phyloP scores from a whole-genome alignment of 306 rosid genomes.

The Arachis stenosperma region DNA sequence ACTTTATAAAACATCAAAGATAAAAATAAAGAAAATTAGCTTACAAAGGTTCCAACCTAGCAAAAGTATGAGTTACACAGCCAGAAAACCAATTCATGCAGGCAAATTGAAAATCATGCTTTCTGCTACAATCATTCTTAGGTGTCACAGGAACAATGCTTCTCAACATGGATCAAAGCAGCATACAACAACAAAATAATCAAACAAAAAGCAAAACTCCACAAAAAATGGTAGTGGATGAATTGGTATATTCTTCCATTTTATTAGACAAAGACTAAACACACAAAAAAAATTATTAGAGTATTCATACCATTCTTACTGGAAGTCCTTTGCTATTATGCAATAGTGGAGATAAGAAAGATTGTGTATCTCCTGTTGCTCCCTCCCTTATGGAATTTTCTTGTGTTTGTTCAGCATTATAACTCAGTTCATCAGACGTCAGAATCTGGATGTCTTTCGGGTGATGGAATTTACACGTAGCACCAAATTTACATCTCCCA shows the following conservation, averaged over 20 bases:
- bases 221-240: not conserved
- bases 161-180: slow-evolving; percentile 30
- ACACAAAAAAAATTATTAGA: slow-evolving; percentile 17
- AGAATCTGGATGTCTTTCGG: slow-evolving; percentile 80
- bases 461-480: slow-evolving; percentile 88
- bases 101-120: slow-evolving; percentile 7
- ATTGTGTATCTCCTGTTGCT: slow-evolving; percentile 48
- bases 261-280: slow-evolving; percentile 23
- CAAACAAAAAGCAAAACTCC: not conserved
- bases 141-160: not conserved
- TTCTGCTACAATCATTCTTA: slow-evolving; percentile 18
- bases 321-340: slow-evolving; percentile 97
- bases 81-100: slow-evolving; percentile 23
- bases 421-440: slow-evolving; percentile 54
- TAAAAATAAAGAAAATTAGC: slow-evolving; percentile 11
- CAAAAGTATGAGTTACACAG: slow-evolving; percentile 22
- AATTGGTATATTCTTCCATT: slow-evolving; percentile 16
- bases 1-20: slow-evolving; percentile 14
- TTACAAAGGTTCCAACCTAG: slow-evolving; percentile 26
- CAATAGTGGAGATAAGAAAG: slow-evolving; percentile 55
- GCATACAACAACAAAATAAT: slow-evolving; percentile 23
- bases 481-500: slow-evolving; percentile 85
- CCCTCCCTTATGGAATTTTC: slow-evolving; percentile 45
- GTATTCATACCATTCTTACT: slow-evolving; percentile 72
- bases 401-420: slow-evolving; percentile 48